Conservation (phyloP, 495 filamentous ascomycete species). For the Penicillium turbatum region DNA sequence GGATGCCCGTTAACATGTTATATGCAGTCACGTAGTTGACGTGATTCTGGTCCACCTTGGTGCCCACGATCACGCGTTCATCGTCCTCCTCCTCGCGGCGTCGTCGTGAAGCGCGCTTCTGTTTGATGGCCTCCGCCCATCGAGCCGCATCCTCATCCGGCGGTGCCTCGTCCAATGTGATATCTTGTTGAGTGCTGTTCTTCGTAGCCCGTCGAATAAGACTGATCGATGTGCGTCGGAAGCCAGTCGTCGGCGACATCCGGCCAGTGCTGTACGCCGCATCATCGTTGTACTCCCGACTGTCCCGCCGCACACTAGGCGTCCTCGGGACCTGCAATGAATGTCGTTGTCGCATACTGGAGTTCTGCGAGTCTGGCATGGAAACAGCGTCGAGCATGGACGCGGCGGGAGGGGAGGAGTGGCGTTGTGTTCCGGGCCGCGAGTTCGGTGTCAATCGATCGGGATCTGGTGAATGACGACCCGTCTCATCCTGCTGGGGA, state of each 20-base stretch:
- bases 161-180: constrained; percentile 73
- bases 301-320: constrained; percentile 48
- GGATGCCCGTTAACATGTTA: constrained; percentile 99
- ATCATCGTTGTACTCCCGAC: constrained; percentile 59
- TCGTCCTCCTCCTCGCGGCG: constrained; percentile 88
- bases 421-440: constrained; percentile 54
- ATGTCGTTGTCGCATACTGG: constrained; percentile 71
- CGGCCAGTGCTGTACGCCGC: constrained; percentile 66
- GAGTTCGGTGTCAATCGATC: constrained; percentile 37
- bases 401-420: constrained; percentile 71
- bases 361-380: constrained; percentile 41
- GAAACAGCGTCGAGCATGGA: constrained; percentile 40
- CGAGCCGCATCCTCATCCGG: constrained; percentile 86
- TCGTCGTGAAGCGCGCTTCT: constrained; percentile 78
- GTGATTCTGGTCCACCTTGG: constrained; percentile 95
- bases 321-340: constrained; percentile 78
- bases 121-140: constrained; percentile 88
- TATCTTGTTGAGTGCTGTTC: constrained; percentile 72
- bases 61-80: constrained; percentile 91
- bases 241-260: constrained; percentile 70
- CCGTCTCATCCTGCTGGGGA: constrained; percentile 32
- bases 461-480: constrained; percentile 38
- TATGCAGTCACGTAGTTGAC: constrained; percentile 98
- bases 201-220: constrained; percentile 76
- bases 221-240: constrained; percentile 74